Evolutionary conservation across 2,329 filamentous ascomycete species (phyloP).

Genomic region (Hypomyces perniciosus): DNA sequence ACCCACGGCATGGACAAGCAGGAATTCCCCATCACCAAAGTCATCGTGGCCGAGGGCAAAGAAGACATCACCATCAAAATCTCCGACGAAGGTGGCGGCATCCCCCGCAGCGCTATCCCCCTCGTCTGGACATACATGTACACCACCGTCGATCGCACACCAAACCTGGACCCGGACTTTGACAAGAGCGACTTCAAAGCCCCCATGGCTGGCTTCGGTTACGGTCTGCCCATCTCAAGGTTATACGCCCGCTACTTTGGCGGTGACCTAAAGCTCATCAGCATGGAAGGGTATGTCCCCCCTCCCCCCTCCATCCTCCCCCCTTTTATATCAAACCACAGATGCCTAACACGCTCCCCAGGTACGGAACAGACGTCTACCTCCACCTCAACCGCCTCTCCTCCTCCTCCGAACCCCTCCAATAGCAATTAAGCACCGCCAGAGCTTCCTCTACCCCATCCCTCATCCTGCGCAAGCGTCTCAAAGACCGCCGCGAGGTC

Average conservation of each 20-base stretch:
- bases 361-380: slow-evolving; percentile 97
- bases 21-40: slow-evolving; percentile 92
- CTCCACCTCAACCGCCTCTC: slow-evolving; percentile 94
- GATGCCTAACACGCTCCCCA: slow-evolving; percentile 31
- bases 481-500: slow-evolving; percentile 63
- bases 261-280: slow-evolving; percentile 93
- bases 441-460: slow-evolving; percentile 26
- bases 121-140: slow-evolving; percentile 99
- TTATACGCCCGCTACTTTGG: slow-evolving; percentile 97
- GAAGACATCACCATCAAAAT: slow-evolving; percentile 99
- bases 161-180: slow-evolving; percentile 92
- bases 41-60: slow-evolving; percentile 94
- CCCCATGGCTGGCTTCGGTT: slow-evolving; percentile 98
- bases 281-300: slow-evolving; percentile 87
- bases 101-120: slow-evolving; percentile 85
- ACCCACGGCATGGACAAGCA: slow-evolving; percentile 92
- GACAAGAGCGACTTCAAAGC: slow-evolving; percentile 99
- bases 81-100: slow-evolving; percentile 92
- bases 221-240: slow-evolving; percentile 87
- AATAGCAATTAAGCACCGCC: slow-evolving; percentile 71
- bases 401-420: slow-evolving; percentile 89
- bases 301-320: slow-evolving; percentile 8
- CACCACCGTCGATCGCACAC: slow-evolving; percentile 93
- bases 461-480: slow-evolving; percentile 54
- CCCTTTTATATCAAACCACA: background rate